phyloP scores from a whole-genome alignment of 345 rosid species.

The Gossypium herbaceum region DNA sequence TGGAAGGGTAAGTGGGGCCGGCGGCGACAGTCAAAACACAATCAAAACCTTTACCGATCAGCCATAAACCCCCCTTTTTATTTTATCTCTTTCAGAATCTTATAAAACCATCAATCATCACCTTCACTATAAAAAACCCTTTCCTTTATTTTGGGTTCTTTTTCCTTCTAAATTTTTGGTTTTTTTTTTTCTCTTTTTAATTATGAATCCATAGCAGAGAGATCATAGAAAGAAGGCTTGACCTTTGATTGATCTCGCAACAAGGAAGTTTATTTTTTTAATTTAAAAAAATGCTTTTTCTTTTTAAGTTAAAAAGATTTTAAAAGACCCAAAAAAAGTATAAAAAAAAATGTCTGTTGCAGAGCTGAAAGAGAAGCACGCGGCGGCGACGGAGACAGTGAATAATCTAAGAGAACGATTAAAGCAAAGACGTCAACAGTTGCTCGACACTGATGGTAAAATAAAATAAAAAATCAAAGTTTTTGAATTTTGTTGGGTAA shows the following conservation, averaged over 20 bases:
- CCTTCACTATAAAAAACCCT: background rate
- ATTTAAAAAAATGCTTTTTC: slow-evolving; percentile 6
- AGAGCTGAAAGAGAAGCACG: slow-evolving; percentile 88
- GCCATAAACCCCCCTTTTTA: background rate
- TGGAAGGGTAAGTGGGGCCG: slow-evolving; percentile 23
- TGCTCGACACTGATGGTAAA: slow-evolving; percentile 77
- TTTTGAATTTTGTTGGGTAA: background rate
- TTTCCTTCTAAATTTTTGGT: background rate
- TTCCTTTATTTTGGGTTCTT: background rate
- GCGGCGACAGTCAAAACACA: slow-evolving; percentile 29
- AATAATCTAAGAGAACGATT: slow-evolving; percentile 63
- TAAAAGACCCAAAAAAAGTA: slow-evolving; percentile 9
- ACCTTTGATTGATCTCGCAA: slow-evolving; percentile 13
- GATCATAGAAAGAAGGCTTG: background rate
- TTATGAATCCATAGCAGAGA: background rate
- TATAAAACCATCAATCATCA: background rate
- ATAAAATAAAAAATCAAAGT: background rate
- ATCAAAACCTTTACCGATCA: slow-evolving; percentile 6
- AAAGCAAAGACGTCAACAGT: slow-evolving; percentile 74
- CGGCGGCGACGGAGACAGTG: slow-evolving; percentile 61
- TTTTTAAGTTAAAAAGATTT: background rate
- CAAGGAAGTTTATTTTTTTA: background rate
- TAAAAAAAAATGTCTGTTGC: slow-evolving; percentile 60
- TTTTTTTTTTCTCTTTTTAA: background rate
- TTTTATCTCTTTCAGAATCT: background rate